phyloP scores from a whole-genome alignment of 2,329 filamentous ascomycete species.

The Keithomyces neogunnii region DNA sequence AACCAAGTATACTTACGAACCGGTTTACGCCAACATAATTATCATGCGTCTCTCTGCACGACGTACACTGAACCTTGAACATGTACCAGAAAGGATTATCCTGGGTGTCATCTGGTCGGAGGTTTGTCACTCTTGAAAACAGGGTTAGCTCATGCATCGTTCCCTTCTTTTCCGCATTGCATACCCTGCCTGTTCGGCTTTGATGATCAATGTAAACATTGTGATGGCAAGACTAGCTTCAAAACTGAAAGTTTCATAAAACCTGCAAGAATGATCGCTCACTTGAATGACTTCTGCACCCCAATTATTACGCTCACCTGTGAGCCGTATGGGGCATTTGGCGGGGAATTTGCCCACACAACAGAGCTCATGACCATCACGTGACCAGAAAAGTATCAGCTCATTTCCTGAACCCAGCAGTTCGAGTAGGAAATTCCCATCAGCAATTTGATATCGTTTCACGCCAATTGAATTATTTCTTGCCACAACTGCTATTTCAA shows the following conservation, averaged over 20 bases:
- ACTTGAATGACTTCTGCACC: not conserved
- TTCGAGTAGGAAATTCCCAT: not conserved
- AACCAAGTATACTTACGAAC: slow-evolving; percentile 54
- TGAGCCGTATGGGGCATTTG: not conserved
- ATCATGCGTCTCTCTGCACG: slow-evolving; percentile 81
- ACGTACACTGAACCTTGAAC: slow-evolving; percentile 98
- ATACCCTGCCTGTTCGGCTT: slow-evolving; percentile 62
- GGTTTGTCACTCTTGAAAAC: slow-evolving; percentile 68
- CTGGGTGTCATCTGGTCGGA: slow-evolving; percentile 74
- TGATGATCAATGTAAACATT: slow-evolving; percentile 61
- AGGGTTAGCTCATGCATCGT: not conserved
- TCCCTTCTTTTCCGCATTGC: slow-evolving; percentile 12
- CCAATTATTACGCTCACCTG: not conserved
- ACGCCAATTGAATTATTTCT: slow-evolving; percentile 4
- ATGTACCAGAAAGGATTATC: slow-evolving; percentile 90
- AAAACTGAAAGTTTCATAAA: not conserved
- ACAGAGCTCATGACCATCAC: not conserved
- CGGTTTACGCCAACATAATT: slow-evolving; percentile 82
- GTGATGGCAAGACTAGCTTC: not conserved
- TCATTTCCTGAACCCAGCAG: not conserved
- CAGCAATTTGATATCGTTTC: not conserved
- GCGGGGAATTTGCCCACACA: not conserved
- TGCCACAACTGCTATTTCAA: not conserved
- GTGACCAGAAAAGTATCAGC: slow-evolving; percentile 1
- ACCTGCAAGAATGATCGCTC: not conserved